A percentile compares a stretch with the other conserved stretches of the same genome.
Evolutionary conservation across 2,329 filamentous ascomycete genomes (phyloP).

Genomic region (Penicillium griseofulvum): DNA sequence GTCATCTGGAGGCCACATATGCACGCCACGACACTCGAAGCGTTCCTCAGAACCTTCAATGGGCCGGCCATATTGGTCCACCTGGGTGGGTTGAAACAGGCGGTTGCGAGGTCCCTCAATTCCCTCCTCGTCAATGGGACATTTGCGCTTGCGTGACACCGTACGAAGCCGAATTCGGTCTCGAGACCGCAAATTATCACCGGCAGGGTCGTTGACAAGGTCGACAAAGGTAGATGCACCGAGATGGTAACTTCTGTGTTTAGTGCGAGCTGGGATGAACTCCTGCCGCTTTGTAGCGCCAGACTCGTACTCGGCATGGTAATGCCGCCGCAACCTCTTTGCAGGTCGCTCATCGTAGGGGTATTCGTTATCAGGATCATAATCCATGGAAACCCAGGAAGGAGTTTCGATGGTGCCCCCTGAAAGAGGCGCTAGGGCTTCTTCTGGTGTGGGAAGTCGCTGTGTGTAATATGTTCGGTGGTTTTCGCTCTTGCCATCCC

Average conservation of each 20-base stretch:
- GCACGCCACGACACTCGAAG: slow-evolving; percentile 39
- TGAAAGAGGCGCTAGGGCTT: slow-evolving; percentile 14
- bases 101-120: slow-evolving; percentile 23
- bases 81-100: slow-evolving; percentile 31
- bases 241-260: slow-evolving; percentile 43
- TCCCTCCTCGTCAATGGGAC: slow-evolving; percentile 36
- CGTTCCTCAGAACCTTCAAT: slow-evolving; percentile 39
- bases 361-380: slow-evolving; percentile 16
- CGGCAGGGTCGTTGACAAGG: slow-evolving; percentile 42
- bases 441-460: slow-evolving; percentile 33
- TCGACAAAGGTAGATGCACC: slow-evolving; percentile 44
- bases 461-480: slow-evolving; percentile 65
- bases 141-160: slow-evolving; percentile 43
- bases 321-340: slow-evolving; percentile 39
- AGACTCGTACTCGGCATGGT: slow-evolving; percentile 41
- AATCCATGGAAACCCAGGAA: neutral
- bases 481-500: slow-evolving; percentile 54
- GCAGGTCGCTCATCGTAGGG: slow-evolving; percentile 37
- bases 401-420: neutral
- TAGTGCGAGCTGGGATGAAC: slow-evolving; percentile 46
- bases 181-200: slow-evolving; percentile 28
- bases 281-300: slow-evolving; percentile 29
- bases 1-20: slow-evolving; percentile 44
- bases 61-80: slow-evolving; percentile 23
- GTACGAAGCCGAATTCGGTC: slow-evolving; percentile 44